These are phyloP conservation scores for Pseudogymnoascus pannorum DNA, from an alignment of 2,329 filamentous ascomycete genomes.

Conservation along the genomic window DNA sequence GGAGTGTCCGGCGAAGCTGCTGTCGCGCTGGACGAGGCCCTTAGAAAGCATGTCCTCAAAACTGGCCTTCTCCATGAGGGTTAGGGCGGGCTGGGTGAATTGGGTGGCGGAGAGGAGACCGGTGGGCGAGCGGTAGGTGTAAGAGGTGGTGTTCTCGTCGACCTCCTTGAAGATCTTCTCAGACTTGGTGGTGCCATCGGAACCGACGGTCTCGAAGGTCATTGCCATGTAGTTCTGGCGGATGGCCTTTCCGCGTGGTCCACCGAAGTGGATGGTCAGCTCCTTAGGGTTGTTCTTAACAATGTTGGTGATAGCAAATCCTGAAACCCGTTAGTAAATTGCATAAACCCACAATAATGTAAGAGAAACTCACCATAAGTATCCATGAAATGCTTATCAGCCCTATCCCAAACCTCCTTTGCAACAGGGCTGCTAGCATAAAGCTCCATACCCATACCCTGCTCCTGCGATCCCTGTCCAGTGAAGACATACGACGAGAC, in stretches of 20 bases:
- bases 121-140: constrained; percentile 93
- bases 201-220: constrained; percentile 96
- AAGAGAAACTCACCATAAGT: constrained; percentile 70
- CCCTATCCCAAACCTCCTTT: constrained; percentile 95
- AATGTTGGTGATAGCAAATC: constrained; percentile 96
- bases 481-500: constrained; percentile 97
- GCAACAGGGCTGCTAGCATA: constrained; percentile 91
- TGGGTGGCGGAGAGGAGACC: constrained; percentile 94
- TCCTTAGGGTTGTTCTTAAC: constrained; percentile 99
- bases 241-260: constrained; percentile 91
- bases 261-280: constrained; percentile 96
- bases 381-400: constrained; percentile 96
- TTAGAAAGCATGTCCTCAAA: constrained; percentile 99
- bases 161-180: constrained; percentile 99
- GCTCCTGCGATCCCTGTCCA: constrained; percentile 95
- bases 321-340: constrained; percentile 35
- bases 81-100: constrained; percentile 95
- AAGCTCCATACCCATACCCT: constrained; percentile 99
- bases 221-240: constrained; percentile 99
- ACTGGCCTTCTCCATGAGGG: constrained; percentile 98
- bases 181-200: constrained; percentile 89
- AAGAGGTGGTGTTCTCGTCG: constrained; percentile 82
- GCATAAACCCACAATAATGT: constrained; percentile 10
- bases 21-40: constrained; percentile 90
- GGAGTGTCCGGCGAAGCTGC: constrained; percentile 95